phyloP scores from a whole-genome alignment of 805 yeast species.

The Wickerhamomyces kurtzmanii region DNA sequence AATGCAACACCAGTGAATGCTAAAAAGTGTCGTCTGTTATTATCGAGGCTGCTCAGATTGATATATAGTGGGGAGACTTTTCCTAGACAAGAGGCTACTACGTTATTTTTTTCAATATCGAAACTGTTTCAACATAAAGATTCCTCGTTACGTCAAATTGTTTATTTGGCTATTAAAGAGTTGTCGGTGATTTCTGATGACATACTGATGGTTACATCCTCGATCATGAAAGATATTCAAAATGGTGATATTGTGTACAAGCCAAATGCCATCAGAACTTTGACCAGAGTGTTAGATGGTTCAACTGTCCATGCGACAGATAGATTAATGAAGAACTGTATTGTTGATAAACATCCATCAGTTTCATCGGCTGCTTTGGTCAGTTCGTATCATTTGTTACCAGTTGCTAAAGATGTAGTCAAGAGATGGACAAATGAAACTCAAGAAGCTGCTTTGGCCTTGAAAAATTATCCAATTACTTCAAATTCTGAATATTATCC shows the following conservation, averaged over 20 bases:
- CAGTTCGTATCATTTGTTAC: constrained; percentile 82
- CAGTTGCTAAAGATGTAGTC: constrained; percentile 85
- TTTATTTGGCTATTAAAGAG: constrained; percentile 90
- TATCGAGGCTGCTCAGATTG: constrained; percentile 76
- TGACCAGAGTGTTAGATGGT: constrained; percentile 82
- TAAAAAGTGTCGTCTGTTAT: constrained; percentile 71
- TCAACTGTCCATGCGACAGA: constrained; percentile 90
- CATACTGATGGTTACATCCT: constrained; percentile 94
- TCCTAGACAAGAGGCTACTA: constrained; percentile 84
- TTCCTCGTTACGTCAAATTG: constrained; percentile 81
- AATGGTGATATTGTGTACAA: constrained; percentile 77
- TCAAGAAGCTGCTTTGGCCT: constrained; percentile 72
- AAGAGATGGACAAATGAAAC: constrained; percentile 92
- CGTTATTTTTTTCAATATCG: constrained; percentile 86
- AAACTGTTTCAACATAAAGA: constrained; percentile 91
- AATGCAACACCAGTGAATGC: constrained; percentile 87
- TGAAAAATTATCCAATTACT: constrained; percentile 29
- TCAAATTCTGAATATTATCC: constrained; percentile 39
- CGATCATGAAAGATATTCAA: constrained; percentile 97
- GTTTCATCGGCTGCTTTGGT: constrained; percentile 92
- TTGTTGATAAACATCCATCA: constrained; percentile 83
- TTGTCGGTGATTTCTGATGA: constrained; percentile 78
- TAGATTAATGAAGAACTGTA: constrained; percentile 82
- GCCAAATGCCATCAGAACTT: constrained; percentile 91
- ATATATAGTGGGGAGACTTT: constrained; percentile 81